A percentile compares a stretch with the other conserved stretches of the same genome.
These are phyloP conservation scores for Globisporangium sylvaticum DNA, from an alignment of 352 stramenopile species.

Conservation along the genomic window DNA sequence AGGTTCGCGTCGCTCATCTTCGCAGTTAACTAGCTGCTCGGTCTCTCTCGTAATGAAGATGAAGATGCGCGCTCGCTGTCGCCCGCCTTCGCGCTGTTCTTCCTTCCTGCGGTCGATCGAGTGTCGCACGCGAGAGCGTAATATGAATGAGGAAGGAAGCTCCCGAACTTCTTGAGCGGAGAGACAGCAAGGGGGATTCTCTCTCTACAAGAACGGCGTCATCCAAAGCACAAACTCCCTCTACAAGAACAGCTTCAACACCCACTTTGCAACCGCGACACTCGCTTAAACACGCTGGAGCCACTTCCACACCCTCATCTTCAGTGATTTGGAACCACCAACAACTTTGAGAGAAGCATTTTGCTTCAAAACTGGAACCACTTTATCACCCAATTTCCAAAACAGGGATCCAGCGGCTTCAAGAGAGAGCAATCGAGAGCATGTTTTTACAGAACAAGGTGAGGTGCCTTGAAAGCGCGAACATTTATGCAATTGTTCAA, in stretches of 20 bases:
- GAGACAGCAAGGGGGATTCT: constrained; percentile 17
- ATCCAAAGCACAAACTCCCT: constrained; percentile 3
- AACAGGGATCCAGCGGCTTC: no score
- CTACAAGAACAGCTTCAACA: constrained; percentile 19
- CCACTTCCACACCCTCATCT: no score
- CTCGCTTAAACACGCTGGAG: no score
- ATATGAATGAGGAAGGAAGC: neutral
- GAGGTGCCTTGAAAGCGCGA: no score
- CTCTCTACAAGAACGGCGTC: constrained; percentile 26
- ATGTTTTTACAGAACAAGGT: no score
- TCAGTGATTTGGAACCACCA: no score
- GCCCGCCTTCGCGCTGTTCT: neutral
- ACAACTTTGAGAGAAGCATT: no score
- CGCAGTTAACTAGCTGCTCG: neutral
- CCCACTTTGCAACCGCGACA: no score
- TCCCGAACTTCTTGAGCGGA: neutral
- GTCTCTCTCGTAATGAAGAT: neutral
- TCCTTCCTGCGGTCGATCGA: constrained; percentile 4
- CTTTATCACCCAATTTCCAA: no score
- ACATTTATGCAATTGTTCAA: no score
- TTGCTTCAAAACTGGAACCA: no score
- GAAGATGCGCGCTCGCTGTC: neutral
- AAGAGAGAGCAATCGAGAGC: no score
- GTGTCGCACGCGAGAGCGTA: constrained; percentile 9
- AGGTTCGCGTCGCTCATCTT: constrained; percentile 49